A percentile compares a stretch with the other conserved stretches of the same genome.
Conservation (phyloP, 2,329 filamentous ascomycete species). For the Chaetomium sp. region DNA sequence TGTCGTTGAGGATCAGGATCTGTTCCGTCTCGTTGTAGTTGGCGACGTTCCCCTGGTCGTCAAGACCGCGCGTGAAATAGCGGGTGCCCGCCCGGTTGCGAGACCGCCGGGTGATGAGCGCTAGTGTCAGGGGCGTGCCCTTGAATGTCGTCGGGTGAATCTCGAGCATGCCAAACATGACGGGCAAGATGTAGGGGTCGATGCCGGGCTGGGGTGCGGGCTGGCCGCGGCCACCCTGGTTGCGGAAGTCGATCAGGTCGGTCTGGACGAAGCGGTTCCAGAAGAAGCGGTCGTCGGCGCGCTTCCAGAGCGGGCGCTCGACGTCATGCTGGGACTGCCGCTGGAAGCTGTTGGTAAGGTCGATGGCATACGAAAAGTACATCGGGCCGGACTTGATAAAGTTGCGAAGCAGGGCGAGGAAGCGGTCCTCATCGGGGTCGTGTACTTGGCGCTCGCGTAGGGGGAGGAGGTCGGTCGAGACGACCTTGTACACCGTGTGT, state of each 20-base stretch:
- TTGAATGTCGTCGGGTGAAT: slow-evolving; percentile 87
- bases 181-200: slow-evolving; percentile 91
- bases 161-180: slow-evolving; percentile 95
- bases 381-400: slow-evolving; percentile 83
- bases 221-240: slow-evolving; percentile 61
- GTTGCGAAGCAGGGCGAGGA: slow-evolving; percentile 77
- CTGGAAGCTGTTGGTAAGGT: slow-evolving; percentile 96
- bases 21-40: slow-evolving; percentile 99
- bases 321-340: slow-evolving; percentile 78
- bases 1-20: slow-evolving; percentile 84
- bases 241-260: slow-evolving; percentile 87
- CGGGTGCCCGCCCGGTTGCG: slow-evolving; percentile 86
- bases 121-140: slow-evolving; percentile 78
- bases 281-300: slow-evolving; percentile 96
- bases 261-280: slow-evolving; percentile 95
- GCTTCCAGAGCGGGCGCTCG: slow-evolving; percentile 79
- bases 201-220: slow-evolving; percentile 71
- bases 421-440: slow-evolving; percentile 92
- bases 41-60: slow-evolving; percentile 91
- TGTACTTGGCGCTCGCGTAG: slow-evolving; percentile 89
- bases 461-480: slow-evolving; percentile 88
- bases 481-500: slow-evolving; percentile 93
- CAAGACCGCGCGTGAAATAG: slow-evolving; percentile 92
- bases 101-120: slow-evolving; percentile 85
- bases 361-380: slow-evolving; percentile 98